Conservation (phyloP, 495 filamentous ascomycete species). For the Evernia prunastri region DNA sequence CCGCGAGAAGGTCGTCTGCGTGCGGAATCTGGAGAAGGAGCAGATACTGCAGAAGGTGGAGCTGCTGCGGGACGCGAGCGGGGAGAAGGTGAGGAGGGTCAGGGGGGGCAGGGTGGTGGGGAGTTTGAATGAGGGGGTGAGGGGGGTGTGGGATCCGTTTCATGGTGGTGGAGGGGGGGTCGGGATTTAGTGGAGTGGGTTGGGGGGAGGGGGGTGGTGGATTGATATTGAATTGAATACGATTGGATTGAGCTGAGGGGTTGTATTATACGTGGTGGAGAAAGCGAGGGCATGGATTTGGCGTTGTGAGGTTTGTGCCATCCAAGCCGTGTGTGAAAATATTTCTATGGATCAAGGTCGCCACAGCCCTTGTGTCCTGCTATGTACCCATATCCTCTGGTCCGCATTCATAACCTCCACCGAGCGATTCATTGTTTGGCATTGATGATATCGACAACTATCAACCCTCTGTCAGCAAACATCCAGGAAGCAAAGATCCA, state of each 20-base stretch:
- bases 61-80: conserved; percentile 73
- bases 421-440: conserved; percentile 39
- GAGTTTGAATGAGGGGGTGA: conserved; percentile 84
- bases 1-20: conserved; percentile 75
- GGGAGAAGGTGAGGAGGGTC: conserved; percentile 72
- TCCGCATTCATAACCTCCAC: background rate
- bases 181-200: conserved; percentile 20
- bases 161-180: conserved; percentile 63
- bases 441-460: conserved; percentile 66
- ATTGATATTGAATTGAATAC: background rate
- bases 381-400: background rate
- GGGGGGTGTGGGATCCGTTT: conserved; percentile 91
- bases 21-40: conserved; percentile 73
- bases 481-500: background rate
- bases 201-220: conserved; percentile 7
- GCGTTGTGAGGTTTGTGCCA: too few relatives aligned
- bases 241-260: background rate
- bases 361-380: background rate
- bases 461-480: conserved; percentile 21
- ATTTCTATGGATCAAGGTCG: background rate
- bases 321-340: too few relatives aligned
- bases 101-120: conserved; percentile 67
- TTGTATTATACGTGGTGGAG: too few relatives aligned
- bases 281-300: too few relatives aligned
- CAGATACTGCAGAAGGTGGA: conserved; percentile 77